These are phyloP conservation scores for Chlamydomonas incerta DNA, from an alignment of 139 green algal species.

Conservation along the genomic window DNA sequence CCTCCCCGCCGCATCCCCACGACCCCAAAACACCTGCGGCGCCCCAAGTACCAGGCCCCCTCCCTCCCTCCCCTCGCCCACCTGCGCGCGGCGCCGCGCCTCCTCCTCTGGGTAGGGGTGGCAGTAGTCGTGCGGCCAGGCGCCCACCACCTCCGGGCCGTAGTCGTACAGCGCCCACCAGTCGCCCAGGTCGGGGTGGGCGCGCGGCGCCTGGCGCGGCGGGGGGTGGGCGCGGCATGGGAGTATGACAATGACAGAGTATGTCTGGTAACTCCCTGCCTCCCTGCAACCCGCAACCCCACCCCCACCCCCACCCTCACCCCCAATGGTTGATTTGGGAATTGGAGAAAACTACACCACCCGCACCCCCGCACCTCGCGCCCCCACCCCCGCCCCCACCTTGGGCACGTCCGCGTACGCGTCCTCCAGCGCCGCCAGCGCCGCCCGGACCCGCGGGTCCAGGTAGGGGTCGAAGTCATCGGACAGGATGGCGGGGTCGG, in stretches of 20 bases:
- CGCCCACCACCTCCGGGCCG: conserved; percentile 75
- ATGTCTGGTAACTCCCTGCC: too few species aligned
- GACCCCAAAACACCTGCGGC: too few species aligned
- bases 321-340: too few species aligned
- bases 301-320: too few species aligned
- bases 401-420: conserved; percentile 82
- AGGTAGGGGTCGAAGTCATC: conserved; percentile 93
- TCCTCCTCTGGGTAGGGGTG: conserved; percentile 86
- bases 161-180: conserved; percentile 95
- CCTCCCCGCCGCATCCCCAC: too few species aligned
- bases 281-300: too few species aligned
- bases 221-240: conserved; percentile 80
- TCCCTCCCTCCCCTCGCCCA: background rate
- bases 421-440: conserved; percentile 73
- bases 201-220: conserved; percentile 70
- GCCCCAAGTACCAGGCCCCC: background rate
- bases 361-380: background rate
- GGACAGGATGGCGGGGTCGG: conserved; percentile 83
- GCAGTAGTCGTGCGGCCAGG: conserved; percentile 79
- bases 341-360: too few species aligned
- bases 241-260: too few species aligned
- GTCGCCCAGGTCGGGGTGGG: conserved; percentile 87
- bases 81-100: conserved; percentile 57
- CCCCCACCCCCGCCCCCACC: background rate
- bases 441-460: conserved; percentile 54